These are phyloP conservation scores for Alternaria postmessia DNA, from an alignment of 2,329 filamentous ascomycete species.

Conservation along the genomic window DNA sequence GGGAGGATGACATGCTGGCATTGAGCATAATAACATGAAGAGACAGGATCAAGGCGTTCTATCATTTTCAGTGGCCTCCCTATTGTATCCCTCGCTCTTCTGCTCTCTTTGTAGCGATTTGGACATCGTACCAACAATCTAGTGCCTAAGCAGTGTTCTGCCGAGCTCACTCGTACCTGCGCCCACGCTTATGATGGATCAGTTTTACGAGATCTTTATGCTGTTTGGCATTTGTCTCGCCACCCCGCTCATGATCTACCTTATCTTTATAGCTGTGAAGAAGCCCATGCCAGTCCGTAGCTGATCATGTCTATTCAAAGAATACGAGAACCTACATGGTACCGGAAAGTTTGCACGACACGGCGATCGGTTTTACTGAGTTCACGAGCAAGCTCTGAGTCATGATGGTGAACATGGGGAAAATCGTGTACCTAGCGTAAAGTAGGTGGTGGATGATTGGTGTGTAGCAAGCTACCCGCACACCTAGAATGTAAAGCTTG, in stretches of 20 bases:
- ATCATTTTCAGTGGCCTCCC: neutral
- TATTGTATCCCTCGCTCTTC: neutral
- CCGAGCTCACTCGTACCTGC: neutral
- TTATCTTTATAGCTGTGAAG: neutral
- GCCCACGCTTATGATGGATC: neutral
- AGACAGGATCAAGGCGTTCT: no score
- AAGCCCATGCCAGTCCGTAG: neutral
- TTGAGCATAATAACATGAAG: neutral
- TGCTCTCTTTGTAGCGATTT: neutral
- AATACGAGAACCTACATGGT: neutral
- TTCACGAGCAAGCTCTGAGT: neutral
- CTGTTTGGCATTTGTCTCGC: slow-evolving; percentile 4
- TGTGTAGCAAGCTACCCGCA: neutral
- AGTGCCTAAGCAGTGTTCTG: neutral
- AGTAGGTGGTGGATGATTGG: neutral
- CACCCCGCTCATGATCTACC: neutral
- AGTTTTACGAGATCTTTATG: neutral
- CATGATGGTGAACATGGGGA: neutral
- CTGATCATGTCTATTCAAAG: neutral
- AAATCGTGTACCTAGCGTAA: neutral
- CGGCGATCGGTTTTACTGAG: no score
- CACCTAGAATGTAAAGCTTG: neutral
- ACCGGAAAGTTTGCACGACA: neutral
- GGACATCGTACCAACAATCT: neutral
- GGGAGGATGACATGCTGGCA: neutral